phyloP scores from a whole-genome alignment of 495 filamentous ascomycete genomes.

The Tetracladium setigerum region DNA sequence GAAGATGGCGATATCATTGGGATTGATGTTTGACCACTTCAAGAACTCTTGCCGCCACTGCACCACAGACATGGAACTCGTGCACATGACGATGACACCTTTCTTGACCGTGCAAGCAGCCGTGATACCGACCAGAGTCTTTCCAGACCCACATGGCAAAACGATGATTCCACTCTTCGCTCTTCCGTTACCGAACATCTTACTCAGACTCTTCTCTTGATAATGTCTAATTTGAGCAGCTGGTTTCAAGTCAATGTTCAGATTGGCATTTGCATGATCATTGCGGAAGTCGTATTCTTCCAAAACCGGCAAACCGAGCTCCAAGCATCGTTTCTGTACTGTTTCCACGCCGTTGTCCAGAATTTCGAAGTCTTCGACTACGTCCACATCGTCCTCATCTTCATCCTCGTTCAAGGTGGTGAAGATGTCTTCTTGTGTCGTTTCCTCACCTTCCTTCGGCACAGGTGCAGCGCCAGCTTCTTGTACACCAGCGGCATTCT shows the following conservation, averaged over 20 bases:
- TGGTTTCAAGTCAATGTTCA: conserved; percentile 87
- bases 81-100: conserved; percentile 88
- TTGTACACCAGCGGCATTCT: conserved; percentile 78
- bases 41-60: conserved; percentile 96
- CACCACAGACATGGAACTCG: conserved; percentile 93
- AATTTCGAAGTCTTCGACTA: conserved; percentile 96
- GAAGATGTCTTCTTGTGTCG: conserved; percentile 43
- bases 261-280: conserved; percentile 77
- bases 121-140: conserved; percentile 94
- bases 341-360: conserved; percentile 65
- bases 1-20: conserved; percentile 88
- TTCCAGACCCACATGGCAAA: conserved; percentile 91
- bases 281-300: conserved; percentile 99
- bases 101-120: conserved; percentile 97
- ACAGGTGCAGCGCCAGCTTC: conserved; percentile 41
- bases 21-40: conserved; percentile 96
- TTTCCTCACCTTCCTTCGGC: conserved; percentile 24
- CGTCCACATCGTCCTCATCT: conserved; percentile 80
- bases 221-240: conserved; percentile 82
- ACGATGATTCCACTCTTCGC: conserved; percentile 98
- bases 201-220: conserved; percentile 93
- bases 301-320: conserved; percentile 76
- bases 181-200: conserved; percentile 98
- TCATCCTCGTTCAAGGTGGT: conserved; percentile 64
- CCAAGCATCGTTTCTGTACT: conserved; percentile 84